A percentile compares a stretch with the other conserved stretches of the same genome.
phyloP scores from a whole-genome alignment of 805 yeast genomes.

The Ascoidea rubescens region DNA sequence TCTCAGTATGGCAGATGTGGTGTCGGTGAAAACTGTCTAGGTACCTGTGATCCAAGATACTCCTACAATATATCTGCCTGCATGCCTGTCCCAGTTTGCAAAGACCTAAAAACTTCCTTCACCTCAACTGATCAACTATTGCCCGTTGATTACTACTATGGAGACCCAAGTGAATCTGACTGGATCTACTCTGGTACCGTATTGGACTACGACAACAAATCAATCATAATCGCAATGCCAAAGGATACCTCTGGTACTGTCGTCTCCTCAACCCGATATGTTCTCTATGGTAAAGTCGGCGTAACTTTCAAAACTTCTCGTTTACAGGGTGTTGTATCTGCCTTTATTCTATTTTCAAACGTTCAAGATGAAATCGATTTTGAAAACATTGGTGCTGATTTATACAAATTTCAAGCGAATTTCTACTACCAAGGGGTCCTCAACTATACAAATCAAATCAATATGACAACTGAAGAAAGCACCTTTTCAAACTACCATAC shows the following conservation, averaged over 20 bases:
- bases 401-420: conserved; percentile 59
- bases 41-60: conserved; percentile 73
- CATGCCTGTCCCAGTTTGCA: conserved; percentile 76
- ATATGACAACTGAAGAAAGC: conserved; percentile 28
- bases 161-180: conserved; percentile 51
- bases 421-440: conserved; percentile 64
- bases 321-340: conserved; percentile 69
- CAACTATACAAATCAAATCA: conserved; percentile 47
- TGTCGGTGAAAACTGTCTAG: conserved; percentile 63
- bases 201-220: conserved; percentile 34
- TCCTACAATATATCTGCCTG: conserved; percentile 59
- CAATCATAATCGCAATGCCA: conserved; percentile 66
- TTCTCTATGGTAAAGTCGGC: conserved; percentile 81
- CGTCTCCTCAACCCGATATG: conserved; percentile 58
- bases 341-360: conserved; percentile 69
- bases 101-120: conserved; percentile 29
- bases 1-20: conserved; percentile 73
- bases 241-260: conserved; percentile 64
- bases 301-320: conserved; percentile 63
- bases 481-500: conserved; percentile 62
- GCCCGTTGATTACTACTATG: conserved; percentile 35
- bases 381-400: conserved; percentile 71
- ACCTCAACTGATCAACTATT: conserved; percentile 20
- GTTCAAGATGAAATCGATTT: conserved; percentile 85
- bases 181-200: conserved; percentile 57